Evolutionary conservation across 2,329 filamentous ascomycete species (phyloP), one percentile per base, ranked within the genome.

Genomic region (Colletotrichum salicis): DNA sequence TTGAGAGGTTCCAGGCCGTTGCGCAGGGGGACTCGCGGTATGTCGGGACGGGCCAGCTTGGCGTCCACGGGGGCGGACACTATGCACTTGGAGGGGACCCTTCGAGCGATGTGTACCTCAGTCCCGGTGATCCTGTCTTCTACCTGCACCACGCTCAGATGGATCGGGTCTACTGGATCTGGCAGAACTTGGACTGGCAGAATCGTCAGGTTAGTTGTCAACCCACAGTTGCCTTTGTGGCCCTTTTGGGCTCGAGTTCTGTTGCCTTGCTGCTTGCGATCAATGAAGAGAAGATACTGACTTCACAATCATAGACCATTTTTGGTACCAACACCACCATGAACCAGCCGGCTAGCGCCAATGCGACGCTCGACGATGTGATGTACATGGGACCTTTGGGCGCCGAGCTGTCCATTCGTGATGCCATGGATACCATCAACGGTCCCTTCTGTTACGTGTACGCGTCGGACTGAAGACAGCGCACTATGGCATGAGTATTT

Each of bases 401-500:
- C 19, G 79, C 82, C 68, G 62, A 76, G 8, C 72, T 82, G 6
- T 74, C 77, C 29, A 82, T 81, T 65, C 72, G 76, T 57, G 74
- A 82, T 57, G 74, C 83, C 57, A 80, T 85, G 72, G 82, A 80
- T 65, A 86, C 83, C 0, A 76, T 82, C 15, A 82, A 79, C 19
- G 82, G 79, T 1, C 82, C 82, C 5, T 82, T 85, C 67, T 86
- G 84, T 71, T 86, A 86, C 71, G 79, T 85, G 29, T 86, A 86
- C 48, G 66, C 33, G 5, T 22, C 45, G 35, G 62, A 66, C 33
- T 55, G 52, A 48, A 55, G 11, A 19, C 13, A 24, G 4, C 7
- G 12, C 24, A 45, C 3, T 11, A 19, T 2, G 60, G 22, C 24
- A 15, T 19, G 27, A 7, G 12, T 33, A 52, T 29, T n/a, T 52